Conservation (phyloP, 805 yeast genomes). For the Blastobotrys peoriensis region DNA sequence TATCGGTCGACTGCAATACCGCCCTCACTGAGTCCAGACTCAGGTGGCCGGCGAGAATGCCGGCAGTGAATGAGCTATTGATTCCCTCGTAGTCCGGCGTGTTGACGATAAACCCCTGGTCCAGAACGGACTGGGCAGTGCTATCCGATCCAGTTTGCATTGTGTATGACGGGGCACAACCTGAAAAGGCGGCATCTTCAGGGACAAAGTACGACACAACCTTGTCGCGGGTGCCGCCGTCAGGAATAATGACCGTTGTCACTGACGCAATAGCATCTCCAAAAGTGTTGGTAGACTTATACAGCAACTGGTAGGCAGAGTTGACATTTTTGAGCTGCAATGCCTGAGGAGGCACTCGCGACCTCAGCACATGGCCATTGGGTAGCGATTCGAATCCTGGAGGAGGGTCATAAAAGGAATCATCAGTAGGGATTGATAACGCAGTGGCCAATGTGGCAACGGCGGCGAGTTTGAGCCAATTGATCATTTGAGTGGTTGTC, state of each 20-base stretch:
- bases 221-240: slow-evolving; percentile 7
- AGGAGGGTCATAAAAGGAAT: background rate
- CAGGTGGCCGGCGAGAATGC: slow-evolving; percentile 22
- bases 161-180: slow-evolving; percentile 26
- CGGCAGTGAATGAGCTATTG: slow-evolving; percentile 16
- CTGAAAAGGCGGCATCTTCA: slow-evolving; percentile 24
- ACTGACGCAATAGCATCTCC: slow-evolving; percentile 25
- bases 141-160: slow-evolving; percentile 13
- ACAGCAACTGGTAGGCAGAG: slow-evolving; percentile 21
- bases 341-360: background rate
- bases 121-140: slow-evolving; percentile 11
- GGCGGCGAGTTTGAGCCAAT: background rate
- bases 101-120: slow-evolving; percentile 12
- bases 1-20: slow-evolving; percentile 11
- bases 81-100: slow-evolving; percentile 22
- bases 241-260: slow-evolving; percentile 26
- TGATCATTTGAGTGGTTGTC: too few relatives aligned
- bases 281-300: slow-evolving; percentile 22
- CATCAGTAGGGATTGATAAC: background rate
- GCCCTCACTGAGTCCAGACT: slow-evolving; percentile 28
- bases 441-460: background rate
- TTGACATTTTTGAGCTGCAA: slow-evolving; percentile 2
- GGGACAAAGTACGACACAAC: slow-evolving; percentile 25
- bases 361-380: background rate
- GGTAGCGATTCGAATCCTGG: background rate